Evolutionary conservation across 306 rosid genomes (phyloP).

Genomic region (Mucuna pruriens): DNA sequence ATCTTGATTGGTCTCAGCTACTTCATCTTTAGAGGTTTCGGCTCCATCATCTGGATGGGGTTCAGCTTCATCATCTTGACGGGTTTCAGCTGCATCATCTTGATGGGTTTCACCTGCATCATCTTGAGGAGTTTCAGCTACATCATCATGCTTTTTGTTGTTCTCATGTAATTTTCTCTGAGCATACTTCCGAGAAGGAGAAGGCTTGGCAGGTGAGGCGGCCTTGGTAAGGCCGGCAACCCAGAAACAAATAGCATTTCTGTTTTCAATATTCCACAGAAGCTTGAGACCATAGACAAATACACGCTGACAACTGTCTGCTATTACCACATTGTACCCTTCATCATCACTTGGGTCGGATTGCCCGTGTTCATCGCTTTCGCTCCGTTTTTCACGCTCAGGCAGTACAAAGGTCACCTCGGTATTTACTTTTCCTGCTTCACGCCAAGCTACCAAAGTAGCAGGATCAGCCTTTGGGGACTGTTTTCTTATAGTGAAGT

Average conservation of each 20-base stretch:
- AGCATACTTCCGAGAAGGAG: slow-evolving; percentile 87
- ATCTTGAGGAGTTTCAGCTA: slow-evolving; percentile 45
- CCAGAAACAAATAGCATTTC: slow-evolving; percentile 88
- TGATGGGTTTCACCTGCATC: slow-evolving; percentile 52
- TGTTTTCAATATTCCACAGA: slow-evolving; percentile 89
- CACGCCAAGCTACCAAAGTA: slow-evolving; percentile 87
- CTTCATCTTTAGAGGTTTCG: slow-evolving; percentile 41
- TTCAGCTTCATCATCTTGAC: slow-evolving; percentile 59
- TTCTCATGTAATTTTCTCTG: slow-evolving; percentile 77
- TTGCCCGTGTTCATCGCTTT: slow-evolving; percentile 66
- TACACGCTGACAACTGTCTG: slow-evolving; percentile 89
- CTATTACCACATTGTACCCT: slow-evolving; percentile 93
- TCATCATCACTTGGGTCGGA: slow-evolving; percentile 95
- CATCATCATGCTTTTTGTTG: slow-evolving; percentile 51
- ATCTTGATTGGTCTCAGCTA: slow-evolving; percentile 52
- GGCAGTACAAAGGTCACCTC: slow-evolving; percentile 68
- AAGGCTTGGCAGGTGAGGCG: slow-evolving; percentile 73
- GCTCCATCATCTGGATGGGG: slow-evolving; percentile 50
- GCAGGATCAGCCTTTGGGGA: slow-evolving; percentile 89
- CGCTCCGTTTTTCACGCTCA: slow-evolving; percentile 61
- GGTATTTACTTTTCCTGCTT: slow-evolving; percentile 75
- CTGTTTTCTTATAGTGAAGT: slow-evolving; percentile 89
- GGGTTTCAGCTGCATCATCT: slow-evolving; percentile 46
- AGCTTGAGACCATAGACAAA: slow-evolving; percentile 94
- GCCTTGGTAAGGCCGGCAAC: slow-evolving; percentile 77